Percentiles rank a stretch among this genome's conserved stretches.
Evolutionary conservation across 2,329 filamentous ascomycete species (phyloP).

Genomic region (Nemania sp.): DNA sequence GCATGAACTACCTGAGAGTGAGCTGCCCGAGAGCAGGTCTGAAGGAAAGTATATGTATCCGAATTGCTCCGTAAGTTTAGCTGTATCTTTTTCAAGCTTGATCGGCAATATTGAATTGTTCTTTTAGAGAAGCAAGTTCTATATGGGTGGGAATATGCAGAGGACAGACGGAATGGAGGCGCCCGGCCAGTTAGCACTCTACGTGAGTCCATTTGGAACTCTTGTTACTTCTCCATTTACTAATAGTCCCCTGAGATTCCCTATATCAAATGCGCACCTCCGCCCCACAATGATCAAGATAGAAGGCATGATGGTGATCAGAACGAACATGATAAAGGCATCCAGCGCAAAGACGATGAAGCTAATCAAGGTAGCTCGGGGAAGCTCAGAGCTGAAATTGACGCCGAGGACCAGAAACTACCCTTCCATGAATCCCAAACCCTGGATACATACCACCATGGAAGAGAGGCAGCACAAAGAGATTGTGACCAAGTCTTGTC

Average conservation of each 20-base stretch:
- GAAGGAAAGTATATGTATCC: conserved; percentile 1
- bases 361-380: background rate
- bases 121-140: background rate
- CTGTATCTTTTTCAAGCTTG: too few relatives aligned
- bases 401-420: background rate
- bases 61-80: background rate
- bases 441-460: background rate
- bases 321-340: background rate
- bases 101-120: background rate
- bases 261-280: background rate
- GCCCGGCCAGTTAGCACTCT: background rate
- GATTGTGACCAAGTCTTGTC: background rate
- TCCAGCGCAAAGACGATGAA: too few relatives aligned
- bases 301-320: background rate
- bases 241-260: background rate
- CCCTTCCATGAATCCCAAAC: background rate
- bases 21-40: background rate
- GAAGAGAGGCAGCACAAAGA: background rate
- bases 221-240: background rate
- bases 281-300: background rate
- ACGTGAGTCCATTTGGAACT: background rate
- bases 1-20: conserved; percentile 1
- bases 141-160: background rate
- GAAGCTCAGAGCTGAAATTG: background rate
- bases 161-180: background rate